phyloP scores from a whole-genome alignment of 805 yeast genomes.

The Schwanniomyces pseudopolymorphus region DNA sequence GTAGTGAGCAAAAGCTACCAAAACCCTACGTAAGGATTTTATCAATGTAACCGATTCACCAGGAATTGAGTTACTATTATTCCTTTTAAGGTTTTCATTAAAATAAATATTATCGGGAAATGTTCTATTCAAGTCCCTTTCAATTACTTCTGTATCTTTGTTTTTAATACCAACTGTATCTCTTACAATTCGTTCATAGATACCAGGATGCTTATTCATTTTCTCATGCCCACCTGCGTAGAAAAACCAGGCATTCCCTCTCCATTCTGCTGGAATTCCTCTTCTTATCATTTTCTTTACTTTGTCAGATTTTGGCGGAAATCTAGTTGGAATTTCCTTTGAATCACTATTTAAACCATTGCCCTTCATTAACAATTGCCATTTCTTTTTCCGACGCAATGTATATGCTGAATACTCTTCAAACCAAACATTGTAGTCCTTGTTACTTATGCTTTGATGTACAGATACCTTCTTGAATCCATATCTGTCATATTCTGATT shows the following conservation, averaged over 20 bases:
- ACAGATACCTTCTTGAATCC: conserved; percentile 76
- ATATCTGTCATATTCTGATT: conserved; percentile 59
- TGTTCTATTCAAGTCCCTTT: conserved; percentile 88
- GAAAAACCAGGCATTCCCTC: conserved; percentile 96
- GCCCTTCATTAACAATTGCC: conserved; percentile 67
- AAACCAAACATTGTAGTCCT: conserved; percentile 78
- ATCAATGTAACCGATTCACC: conserved; percentile 58
- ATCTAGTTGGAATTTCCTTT: conserved; percentile 52
- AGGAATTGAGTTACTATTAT: neutral
- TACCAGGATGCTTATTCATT: conserved; percentile 66
- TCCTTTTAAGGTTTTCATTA: conserved; percentile 36
- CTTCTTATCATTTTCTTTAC: conserved; percentile 79
- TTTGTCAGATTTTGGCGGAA: conserved; percentile 77
- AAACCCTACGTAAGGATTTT: conserved; percentile 71
- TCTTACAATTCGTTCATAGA: conserved; percentile 66
- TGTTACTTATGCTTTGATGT: conserved; percentile 44
- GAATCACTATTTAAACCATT: conserved; percentile 58
- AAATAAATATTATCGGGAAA: conserved; percentile 92
- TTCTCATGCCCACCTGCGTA: conserved; percentile 84
- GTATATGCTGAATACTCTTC: conserved; percentile 60
- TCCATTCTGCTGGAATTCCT: conserved; percentile 96
- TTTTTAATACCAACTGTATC: conserved; percentile 55
- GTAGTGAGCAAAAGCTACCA: conserved; percentile 79
- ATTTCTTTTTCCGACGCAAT: conserved; percentile 66
- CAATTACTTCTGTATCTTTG: conserved; percentile 88